Percentiles rank a stretch among this genome's conserved stretches.
Conservation (phyloP, 768 basidiomycete genomes). For the Mycena crocata region DNA sequence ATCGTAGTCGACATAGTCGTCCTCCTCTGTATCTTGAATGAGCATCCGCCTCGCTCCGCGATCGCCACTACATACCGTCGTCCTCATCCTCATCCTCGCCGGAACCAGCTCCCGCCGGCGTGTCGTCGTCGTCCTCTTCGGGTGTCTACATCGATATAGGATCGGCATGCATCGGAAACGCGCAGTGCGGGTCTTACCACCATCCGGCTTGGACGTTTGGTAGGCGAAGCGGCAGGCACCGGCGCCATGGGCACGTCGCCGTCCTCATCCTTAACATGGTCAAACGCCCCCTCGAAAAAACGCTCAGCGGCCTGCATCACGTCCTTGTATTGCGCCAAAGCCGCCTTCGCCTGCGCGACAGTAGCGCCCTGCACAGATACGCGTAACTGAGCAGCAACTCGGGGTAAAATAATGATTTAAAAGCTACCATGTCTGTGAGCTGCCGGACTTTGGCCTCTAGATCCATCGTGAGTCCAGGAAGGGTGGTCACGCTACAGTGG, state of each 20-base stretch:
- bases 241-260: slow-evolving; percentile 63
- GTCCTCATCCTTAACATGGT: slow-evolving; percentile 72
- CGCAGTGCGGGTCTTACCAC: slow-evolving; percentile 11
- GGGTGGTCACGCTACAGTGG: too few species aligned
- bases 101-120: slow-evolving; percentile 61
- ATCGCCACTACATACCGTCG: slow-evolving; percentile 67
- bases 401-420: slow-evolving; percentile 1
- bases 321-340: slow-evolving; percentile 84
- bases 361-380: slow-evolving; percentile 77
- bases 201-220: slow-evolving; percentile 31
- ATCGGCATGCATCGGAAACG: slow-evolving; percentile 20
- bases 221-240: slow-evolving; percentile 1
- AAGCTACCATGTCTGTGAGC: slow-evolving; percentile 73
- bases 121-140: slow-evolving; percentile 66
- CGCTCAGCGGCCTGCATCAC: slow-evolving; percentile 93
- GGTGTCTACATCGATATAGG: slow-evolving; percentile 62
- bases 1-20: slow-evolving; percentile 83
- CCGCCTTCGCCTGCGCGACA: slow-evolving; percentile 82
- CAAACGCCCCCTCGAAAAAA: slow-evolving; percentile 87
- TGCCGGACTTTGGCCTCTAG: slow-evolving; percentile 68
- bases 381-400: slow-evolving; percentile 17
- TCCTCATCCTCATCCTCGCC: slow-evolving; percentile 60
- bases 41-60: slow-evolving; percentile 4
- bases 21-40: slow-evolving; percentile 46
- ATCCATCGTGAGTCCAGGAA: too few species aligned